Base-by-base conservation (phyloP, 192 early-diverging fungal species). In the Haplosporangium gracile region DNA sequence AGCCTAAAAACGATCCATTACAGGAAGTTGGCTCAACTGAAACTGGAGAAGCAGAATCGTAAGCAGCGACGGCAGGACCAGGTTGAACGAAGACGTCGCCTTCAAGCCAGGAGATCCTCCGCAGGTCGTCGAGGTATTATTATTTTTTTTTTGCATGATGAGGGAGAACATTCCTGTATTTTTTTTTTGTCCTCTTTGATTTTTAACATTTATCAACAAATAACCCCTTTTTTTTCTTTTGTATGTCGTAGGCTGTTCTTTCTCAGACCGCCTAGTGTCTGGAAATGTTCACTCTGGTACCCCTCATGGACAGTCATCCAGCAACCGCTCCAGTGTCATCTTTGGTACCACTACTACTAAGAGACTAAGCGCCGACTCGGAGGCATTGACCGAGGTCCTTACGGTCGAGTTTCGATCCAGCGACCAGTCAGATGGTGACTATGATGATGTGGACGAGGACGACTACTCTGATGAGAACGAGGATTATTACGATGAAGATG, bases 1-100 rank as follows among this genome's bases (percentile, higher is more conserved):
- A 79, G 79, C 3, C 45, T 81, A 47, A 85, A 82, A 45, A 82
- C 76, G n/a, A 55, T 85, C 1, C 68, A 85, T 47, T 79, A 74
- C 39, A 49, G 78, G 60, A 75, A 38, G 22, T 40, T 77, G 43
- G 60, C 81, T 24, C 81, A 82, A 18, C 26, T 68, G 47, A 76
- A 63, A 9, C 71, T 77, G 57, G 81, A 82, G 60, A 71, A 47
- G 42, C 73, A 70, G 47, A 55, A n/a, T 68, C 81, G 75, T 9
- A 75, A 38, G 43, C 72, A 51, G 29, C 68, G n/a, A 7, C 49
- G 20, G 18, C 49, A 51, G 49, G 16, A 20, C 18, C 4, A 20
- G 60, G 60, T 32, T 65, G 68, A 75, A 13, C 72, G 68, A 5
- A 68, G 40, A 9, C 63, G 74, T 8, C 72, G 63, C 1, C 63